A percentile compares a stretch with the other conserved stretches of the same genome.
phyloP scores from a whole-genome alignment of 768 basidiomycete genomes.

The Rhodotorula kratochvilovae region DNA sequence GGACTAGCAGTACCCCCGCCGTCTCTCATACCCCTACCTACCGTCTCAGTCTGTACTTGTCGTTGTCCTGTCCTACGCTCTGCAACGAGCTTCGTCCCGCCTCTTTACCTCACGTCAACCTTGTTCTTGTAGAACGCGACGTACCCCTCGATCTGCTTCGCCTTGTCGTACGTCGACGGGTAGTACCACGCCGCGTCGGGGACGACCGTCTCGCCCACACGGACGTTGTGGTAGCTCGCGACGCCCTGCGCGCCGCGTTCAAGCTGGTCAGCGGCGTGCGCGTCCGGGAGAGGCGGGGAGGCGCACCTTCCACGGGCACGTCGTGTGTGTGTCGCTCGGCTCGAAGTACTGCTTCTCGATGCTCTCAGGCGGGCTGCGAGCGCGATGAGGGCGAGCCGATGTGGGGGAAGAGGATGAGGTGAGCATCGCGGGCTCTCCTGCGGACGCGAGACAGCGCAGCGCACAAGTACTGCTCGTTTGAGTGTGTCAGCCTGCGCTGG shows the following conservation, averaged over 20 bases:
- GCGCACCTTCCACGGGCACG: slow-evolving; percentile 69
- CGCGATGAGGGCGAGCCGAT: neutral
- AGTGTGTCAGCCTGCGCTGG: neutral
- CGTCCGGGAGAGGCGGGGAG: neutral
- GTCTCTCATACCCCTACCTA: neutral
- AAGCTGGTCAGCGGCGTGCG: no score
- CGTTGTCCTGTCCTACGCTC: neutral
- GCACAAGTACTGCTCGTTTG: slow-evolving; percentile 1
- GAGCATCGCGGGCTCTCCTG: neutral
- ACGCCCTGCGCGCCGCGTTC: slow-evolving; percentile 49
- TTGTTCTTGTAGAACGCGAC: slow-evolving; percentile 74
- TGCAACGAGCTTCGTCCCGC: neutral
- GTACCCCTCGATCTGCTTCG: slow-evolving; percentile 61
- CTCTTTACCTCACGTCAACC: slow-evolving; percentile 14
- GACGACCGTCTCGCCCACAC: slow-evolving; percentile 53
- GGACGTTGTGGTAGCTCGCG: slow-evolving; percentile 64
- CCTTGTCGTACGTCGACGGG: slow-evolving; percentile 55
- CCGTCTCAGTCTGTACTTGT: neutral
- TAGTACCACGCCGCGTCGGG: slow-evolving; percentile 73
- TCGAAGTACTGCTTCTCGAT: slow-evolving; percentile 54
- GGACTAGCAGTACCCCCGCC: no score
- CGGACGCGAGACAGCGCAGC: accelerated
- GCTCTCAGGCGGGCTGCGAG: slow-evolving; percentile 63
- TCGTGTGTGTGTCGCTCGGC: slow-evolving; percentile 50
- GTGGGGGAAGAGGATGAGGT: neutral